Evolutionary conservation across 139 green algal genomes (phyloP), one percentile per base, ranked within the genome.

Genomic region (Volvox reticuliferus): DNA sequence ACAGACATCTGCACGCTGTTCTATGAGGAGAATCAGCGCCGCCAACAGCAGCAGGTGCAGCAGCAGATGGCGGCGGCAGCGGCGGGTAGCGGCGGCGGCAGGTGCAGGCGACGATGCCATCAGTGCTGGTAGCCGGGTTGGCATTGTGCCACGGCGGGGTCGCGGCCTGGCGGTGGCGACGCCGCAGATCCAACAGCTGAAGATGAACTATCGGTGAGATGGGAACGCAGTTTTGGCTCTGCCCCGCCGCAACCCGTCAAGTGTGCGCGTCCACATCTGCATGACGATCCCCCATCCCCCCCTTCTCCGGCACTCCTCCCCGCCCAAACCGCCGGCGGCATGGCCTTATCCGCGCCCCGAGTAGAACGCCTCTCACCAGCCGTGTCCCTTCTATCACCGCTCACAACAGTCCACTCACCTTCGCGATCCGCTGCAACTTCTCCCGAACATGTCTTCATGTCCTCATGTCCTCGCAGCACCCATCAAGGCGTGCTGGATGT

Each of bases 401-500:
- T 55, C 44, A 55, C 44, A 9, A 55, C 44, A 55, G 44, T 9
- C 44, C 44, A 55, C 44, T 55, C 44, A 55, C 44, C 44, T 9
- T 55, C 9, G 44, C 44, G 5, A 14, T 9, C 44, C 44, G 44
- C 44, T 55, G 44, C 5, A 5, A 14, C 44, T 55, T 5, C 44
- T 55, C 44, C 9, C 9, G 44, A 14, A 55, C 44, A 9, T 55
- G 44, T 9, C 44, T 55, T 55, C 44, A 9, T 55, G 44, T 9
- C 44, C 9, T 55, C n/a, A n/a, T n/a, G n/a, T 21, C 55, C 32
- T 61, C 33, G 14, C 82, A 88, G 82, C 19, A 89, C 84, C 30
- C 85, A 82, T 30, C 84, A 90, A n/a, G 96, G 96, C 69, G 95
- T 98, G 82, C 85, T 98, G 82, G 89, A 96, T 37, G 93, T 96